A percentile compares a stretch with the other conserved stretches of the same genome.
Conservation (phyloP, 257 asterid species). For the Leonotis leonurus region DNA sequence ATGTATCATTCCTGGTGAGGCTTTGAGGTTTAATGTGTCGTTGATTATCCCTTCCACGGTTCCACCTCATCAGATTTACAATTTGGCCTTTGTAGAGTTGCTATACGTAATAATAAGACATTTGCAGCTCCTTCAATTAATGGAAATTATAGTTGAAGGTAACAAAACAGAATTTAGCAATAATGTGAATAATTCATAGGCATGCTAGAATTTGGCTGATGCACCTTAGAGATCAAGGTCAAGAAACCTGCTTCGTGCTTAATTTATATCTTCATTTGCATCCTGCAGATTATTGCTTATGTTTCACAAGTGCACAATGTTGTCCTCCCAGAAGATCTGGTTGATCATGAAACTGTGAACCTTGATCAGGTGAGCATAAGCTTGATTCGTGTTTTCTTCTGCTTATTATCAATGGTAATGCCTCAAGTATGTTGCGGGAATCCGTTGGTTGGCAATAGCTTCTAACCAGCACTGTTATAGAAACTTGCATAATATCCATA, state of each 20-base stretch:
- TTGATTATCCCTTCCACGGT: background rate
- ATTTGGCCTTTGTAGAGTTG: background rate
- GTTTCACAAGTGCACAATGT: conserved; percentile 93
- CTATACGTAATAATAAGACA: background rate
- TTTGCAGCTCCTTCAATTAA: background rate
- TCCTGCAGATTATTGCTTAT: conserved; percentile 82
- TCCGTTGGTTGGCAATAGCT: background rate
- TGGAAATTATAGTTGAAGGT: conserved; percentile 5
- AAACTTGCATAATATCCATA: conserved; percentile 1
- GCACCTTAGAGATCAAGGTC: background rate
- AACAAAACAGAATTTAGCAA: conserved; percentile 21
- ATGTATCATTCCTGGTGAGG: background rate
- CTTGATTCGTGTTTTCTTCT: conserved; percentile 8
- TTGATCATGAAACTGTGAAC: conserved; percentile 61
- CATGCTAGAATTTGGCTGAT: background rate
- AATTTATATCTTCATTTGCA: conserved; percentile 15
- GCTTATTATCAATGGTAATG: conserved; percentile 1
- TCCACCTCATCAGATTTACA: background rate
- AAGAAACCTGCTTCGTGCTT: conserved; percentile 6
- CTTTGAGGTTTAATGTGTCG: background rate
- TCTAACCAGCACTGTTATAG: background rate
- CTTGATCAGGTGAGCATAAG: conserved; percentile 61
- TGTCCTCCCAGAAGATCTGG: conserved; percentile 67
- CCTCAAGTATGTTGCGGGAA: background rate
- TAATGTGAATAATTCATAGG: background rate